These are phyloP conservation scores for Alternaria infectoria DNA, from an alignment of 2,329 filamentous ascomycete genomes.

Conservation along the genomic window DNA sequence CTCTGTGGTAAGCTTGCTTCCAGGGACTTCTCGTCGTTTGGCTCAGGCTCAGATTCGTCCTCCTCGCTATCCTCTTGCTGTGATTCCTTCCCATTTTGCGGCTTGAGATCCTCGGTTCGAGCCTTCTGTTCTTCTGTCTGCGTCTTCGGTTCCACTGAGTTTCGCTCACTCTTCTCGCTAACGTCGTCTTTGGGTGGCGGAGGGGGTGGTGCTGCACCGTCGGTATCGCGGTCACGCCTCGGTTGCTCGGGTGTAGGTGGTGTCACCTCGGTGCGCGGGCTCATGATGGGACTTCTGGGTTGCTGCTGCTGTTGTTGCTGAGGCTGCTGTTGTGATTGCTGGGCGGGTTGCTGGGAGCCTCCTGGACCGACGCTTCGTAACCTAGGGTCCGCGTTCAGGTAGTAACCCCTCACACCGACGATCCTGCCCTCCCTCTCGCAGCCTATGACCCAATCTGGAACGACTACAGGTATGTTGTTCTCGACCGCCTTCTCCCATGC, in stretches of 20 bases:
- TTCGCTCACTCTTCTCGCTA: constrained; percentile 27
- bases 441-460: constrained; percentile 97
- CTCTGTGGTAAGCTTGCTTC: constrained; percentile 39
- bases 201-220: constrained; percentile 38
- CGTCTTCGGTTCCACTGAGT: constrained; percentile 39
- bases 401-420: constrained; percentile 93
- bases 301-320: constrained; percentile 36
- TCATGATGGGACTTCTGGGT: constrained; percentile 43
- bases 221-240: constrained; percentile 30
- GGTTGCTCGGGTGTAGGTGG: constrained; percentile 57
- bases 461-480: constrained; percentile 96
- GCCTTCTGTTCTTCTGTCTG: constrained; percentile 43
- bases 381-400: constrained; percentile 82
- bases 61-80: constrained; percentile 34
- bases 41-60: constrained; percentile 26
- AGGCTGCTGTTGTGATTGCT: constrained; percentile 22
- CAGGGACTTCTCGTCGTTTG: constrained; percentile 30
- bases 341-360: constrained; percentile 31
- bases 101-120: constrained; percentile 42
- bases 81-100: constrained; percentile 35
- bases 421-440: constrained; percentile 93
- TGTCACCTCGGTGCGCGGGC: constrained; percentile 58
- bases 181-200: constrained; percentile 44
- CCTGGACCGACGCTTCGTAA: constrained; percentile 60
- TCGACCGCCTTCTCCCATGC: constrained; percentile 97